phyloP scores from a whole-genome alignment of 768 basidiomycete species.

The Pleurotus tuber-regium region DNA sequence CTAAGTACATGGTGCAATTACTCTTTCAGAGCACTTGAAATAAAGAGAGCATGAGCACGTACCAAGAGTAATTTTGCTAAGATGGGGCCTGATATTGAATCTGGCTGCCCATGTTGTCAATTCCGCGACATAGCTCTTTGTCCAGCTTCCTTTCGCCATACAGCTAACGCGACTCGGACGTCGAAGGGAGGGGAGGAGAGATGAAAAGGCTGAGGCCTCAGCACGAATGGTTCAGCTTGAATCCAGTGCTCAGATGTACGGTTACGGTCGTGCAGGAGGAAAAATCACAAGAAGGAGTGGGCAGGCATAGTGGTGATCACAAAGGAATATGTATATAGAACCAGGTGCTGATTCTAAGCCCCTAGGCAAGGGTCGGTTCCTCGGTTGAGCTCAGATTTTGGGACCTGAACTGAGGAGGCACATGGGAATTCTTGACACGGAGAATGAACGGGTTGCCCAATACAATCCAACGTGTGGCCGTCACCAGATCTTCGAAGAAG shows the following conservation, averaged over 20 bases:
- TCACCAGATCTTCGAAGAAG: background rate
- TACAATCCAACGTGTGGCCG: no score
- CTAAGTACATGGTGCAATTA: constrained; percentile 16
- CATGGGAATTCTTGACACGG: constrained; percentile 10
- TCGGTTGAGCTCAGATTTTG: background rate
- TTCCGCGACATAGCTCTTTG: constrained; percentile 15
- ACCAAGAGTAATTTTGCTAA: constrained; percentile 22
- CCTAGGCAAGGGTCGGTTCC: constrained; percentile 5
- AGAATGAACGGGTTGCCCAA: constrained; percentile 2
- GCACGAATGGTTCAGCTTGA: background rate
- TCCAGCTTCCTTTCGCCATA: constrained; percentile 4
- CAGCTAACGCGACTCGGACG: background rate
- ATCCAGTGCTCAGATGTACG: background rate
- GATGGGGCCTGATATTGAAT: constrained; percentile 22
- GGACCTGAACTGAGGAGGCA: background rate
- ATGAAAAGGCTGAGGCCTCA: background rate
- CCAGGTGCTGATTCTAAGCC: background rate
- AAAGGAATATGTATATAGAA: background rate
- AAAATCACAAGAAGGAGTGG: constrained; percentile 4
- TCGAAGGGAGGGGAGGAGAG: background rate
- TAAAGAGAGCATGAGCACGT: background rate
- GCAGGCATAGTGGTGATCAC: background rate
- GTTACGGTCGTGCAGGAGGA: background rate
- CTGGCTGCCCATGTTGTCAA: constrained; percentile 21
- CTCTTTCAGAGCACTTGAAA: background rate